Base-by-base conservation (phyloP, 1,139 yeast species). In the Ogataea hybrid region DNA sequence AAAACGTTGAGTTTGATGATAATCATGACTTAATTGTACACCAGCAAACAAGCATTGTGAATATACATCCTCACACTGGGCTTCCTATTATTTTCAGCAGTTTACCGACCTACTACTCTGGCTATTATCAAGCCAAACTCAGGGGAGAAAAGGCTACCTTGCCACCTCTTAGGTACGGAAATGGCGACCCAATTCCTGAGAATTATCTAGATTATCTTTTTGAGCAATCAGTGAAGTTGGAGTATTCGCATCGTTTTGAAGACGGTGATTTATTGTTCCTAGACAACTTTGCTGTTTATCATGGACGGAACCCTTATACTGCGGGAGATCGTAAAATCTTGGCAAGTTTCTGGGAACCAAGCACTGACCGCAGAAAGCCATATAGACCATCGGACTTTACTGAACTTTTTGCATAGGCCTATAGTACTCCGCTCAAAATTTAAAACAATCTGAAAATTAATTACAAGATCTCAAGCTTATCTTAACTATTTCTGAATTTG, bases 201-300 rank as follows among this genome's bases (percentile, higher is more conserved):
- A 38, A 54, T 15, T 51, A 46, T 20, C 39, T 63, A 16, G 61
- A 59, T 21, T 42, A 37, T 8, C 45, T 50, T 6, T 47, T 58
- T 6, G 47, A 62, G 28, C 39, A 45, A 3, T 52, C 61, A 2
- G 41, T 44, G 2, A 43, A 54, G 2, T 14, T 49, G 11, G 48
- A 42, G 15, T 50, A 46, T 29, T 38, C 47, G 0, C 67, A 62
- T 33, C 29, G 41, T 7, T 63, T 64, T 62, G 42, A 52, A 29
- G 53, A 54, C 33, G 66, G 67, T 4, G 68, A 64, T 49, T 42
- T 64, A 37, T 57, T 55, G 3, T 51, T 62, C 17, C 54, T 64
- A n/a, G 63, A 64, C 38, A 64, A 63, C 39, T 62, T 57, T 38
- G 62, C 54, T 40, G 67, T 60, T 2, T 57, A 62, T 37, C 67